phyloP scores from a whole-genome alignment of 176 grass and related monocot species.

The Aegilops longissima region DNA sequence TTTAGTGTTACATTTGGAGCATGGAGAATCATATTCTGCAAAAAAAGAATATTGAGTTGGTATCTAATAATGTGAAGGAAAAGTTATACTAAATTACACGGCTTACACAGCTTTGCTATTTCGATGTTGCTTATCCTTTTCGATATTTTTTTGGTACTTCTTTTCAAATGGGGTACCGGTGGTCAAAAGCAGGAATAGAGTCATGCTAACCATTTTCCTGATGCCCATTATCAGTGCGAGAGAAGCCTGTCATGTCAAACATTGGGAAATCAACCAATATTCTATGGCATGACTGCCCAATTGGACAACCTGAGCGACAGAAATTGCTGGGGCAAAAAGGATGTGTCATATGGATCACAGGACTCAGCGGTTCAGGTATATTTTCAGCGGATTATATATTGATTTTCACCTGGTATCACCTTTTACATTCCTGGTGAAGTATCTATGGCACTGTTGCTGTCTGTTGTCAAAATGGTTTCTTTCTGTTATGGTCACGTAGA shows the following conservation, averaged over 20 bases:
- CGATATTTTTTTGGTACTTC: neutral
- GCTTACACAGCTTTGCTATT: neutral
- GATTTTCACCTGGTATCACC: neutral
- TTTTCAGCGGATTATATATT: neutral
- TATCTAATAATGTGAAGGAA: neutral
- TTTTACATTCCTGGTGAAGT: slow-evolving; percentile 11
- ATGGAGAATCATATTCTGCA: neutral
- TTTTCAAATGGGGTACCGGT: slow-evolving; percentile 3
- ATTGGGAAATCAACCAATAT: slow-evolving; percentile 83
- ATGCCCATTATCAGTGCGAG: slow-evolving; percentile 39
- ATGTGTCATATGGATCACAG: slow-evolving; percentile 93
- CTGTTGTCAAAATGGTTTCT: neutral
- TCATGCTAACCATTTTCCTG: slow-evolving; percentile 24
- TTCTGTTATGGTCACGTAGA: neutral
- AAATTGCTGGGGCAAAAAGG: slow-evolving; percentile 77
- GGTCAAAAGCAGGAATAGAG: neutral
- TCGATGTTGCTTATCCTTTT: neutral
- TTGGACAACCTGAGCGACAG: slow-evolving; percentile 55
- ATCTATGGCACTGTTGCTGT: neutral
- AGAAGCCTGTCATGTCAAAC: slow-evolving; percentile 54
- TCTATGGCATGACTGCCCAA: slow-evolving; percentile 77
- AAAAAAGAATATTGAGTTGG: neutral
- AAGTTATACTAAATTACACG: neutral
- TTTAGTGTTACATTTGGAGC: neutral
- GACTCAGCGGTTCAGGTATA: slow-evolving; percentile 86